Percentiles rank a stretch among this genome's conserved stretches.
Conservation (phyloP, 1,139 yeast species). For the Entelexis paramagnoliae region DNA sequence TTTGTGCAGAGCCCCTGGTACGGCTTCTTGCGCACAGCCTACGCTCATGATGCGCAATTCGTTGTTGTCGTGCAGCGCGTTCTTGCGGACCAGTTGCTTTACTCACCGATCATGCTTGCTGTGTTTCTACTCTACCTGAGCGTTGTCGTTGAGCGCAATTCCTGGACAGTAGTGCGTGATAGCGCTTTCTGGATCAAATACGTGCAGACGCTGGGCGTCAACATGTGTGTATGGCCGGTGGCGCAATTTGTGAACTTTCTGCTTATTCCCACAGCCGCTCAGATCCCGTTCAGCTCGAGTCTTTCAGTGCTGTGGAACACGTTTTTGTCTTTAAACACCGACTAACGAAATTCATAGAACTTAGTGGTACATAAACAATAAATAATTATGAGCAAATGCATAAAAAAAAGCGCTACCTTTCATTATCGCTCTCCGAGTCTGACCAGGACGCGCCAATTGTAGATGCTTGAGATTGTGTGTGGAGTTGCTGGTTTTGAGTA, state of each 20-base stretch:
- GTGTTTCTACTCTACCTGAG: constrained; percentile 79
- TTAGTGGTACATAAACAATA: neutral
- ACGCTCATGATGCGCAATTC: constrained; percentile 63
- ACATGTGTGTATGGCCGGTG: constrained; percentile 88
- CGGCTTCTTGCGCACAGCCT: constrained; percentile 62
- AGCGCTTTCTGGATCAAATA: constrained; percentile 54
- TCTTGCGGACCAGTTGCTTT: constrained; percentile 77
- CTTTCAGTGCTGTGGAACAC: constrained; percentile 92
- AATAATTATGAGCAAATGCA: no score
- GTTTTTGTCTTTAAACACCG: constrained; percentile 58
- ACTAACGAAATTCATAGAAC: neutral
- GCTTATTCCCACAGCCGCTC: constrained; percentile 64
- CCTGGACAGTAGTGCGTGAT: constrained; percentile 48
- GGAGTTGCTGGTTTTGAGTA: neutral
- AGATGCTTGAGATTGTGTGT: neutral
- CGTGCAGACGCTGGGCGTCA: constrained; percentile 64
- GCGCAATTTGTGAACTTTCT: constrained; percentile 85
- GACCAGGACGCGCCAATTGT: neutral
- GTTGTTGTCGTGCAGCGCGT: constrained; percentile 79
- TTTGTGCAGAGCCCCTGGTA: constrained; percentile 88
- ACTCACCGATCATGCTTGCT: constrained; percentile 75
- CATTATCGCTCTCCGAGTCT: neutral
- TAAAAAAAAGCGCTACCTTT: no score
- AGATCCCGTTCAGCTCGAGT: constrained; percentile 85
- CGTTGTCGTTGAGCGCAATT: constrained; percentile 66